These are phyloP conservation scores for Blepharisma japonicum DNA, from an alignment of 73 alveolate genomes.

Conservation along the genomic window DNA sequence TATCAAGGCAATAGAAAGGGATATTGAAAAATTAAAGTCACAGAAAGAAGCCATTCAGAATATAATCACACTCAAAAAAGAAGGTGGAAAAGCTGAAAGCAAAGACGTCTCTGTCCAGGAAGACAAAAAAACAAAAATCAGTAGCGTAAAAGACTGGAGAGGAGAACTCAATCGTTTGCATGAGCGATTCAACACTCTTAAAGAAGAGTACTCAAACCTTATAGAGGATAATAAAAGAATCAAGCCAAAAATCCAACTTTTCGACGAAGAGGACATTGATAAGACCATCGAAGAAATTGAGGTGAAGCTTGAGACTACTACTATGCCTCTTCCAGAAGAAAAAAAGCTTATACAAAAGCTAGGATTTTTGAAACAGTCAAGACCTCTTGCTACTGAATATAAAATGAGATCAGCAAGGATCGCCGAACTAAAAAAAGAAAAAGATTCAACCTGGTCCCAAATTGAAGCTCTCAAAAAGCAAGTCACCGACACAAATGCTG, in stretches of 20 bases:
- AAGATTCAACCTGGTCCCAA: background rate
- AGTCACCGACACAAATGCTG: background rate
- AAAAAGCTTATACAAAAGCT: background rate
- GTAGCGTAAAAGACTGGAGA: background rate
- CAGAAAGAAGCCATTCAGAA: background rate
- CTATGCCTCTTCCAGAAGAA: constrained; percentile 30
- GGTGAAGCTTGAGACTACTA: constrained; percentile 13
- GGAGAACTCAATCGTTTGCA: background rate
- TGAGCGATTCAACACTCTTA: background rate
- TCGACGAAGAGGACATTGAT: constrained; percentile 9
- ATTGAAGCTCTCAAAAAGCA: background rate
- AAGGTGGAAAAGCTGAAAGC: constrained; percentile 24
- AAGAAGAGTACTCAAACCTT: background rate
- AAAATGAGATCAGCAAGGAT: background rate
- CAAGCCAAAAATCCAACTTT: constrained; percentile 8
- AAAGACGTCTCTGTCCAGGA: constrained; percentile 25
- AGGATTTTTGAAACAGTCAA: background rate
- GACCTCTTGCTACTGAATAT: constrained; percentile 1
- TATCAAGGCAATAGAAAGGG: background rate
- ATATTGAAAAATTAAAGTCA: background rate
- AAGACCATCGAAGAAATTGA: constrained; percentile 16
- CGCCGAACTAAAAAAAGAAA: background rate
- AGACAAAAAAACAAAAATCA: background rate
- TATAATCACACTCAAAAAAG: constrained; percentile 4
- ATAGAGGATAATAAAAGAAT: constrained; percentile 23